Evolutionary conservation across 2,329 filamentous ascomycete genomes (phyloP), one percentile per base, ranked within the genome.

Genomic region (Cladosporium sp.): DNA sequence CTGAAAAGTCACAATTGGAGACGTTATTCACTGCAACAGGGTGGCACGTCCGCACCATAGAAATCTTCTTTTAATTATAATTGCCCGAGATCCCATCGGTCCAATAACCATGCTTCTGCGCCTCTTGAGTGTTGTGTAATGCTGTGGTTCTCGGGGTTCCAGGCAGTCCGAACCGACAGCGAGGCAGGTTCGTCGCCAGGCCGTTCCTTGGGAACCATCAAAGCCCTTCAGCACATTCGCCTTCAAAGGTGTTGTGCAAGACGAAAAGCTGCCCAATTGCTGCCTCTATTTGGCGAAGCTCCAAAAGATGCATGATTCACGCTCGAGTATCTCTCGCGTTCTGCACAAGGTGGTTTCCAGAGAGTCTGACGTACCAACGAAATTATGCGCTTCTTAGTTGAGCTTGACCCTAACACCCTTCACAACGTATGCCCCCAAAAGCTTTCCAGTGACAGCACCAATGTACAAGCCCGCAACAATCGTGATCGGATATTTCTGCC

Each of bases 401-500:
- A 81, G 79, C 71, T 79, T 77, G 62, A 83, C 78, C 72, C 76
- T 81, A 69, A 74, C 77, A 7, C 82, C 82, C 69, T 79, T 81
- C 40, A 82, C 74, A 66, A 82, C 44, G 33, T 78, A 78, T 14
- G 89, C 88, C 21, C 82, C 82, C 1, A 88, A 69, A 64, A 87
- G 73, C 75, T 90, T 89, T 1, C 93, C 93, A 14, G 91, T 70
- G 1, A 87, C 83, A 77, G 91, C 93, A 1, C 95, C 95, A 6
- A 87, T 79, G 78, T 96, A 98, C 21, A 91, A 84, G 2, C 95
- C 95, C 1, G 86, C 88, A 5, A 98, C 80, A 66, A 99, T 91
- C 0, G 95, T 99, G 57, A 98, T 89, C 0, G 95, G 95, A 91
- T 94, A 99, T 78, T 90, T 91, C 85, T 99, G 95, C 95, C 95